Base-by-base conservation (phyloP, 129 eudicot genomes). In the Pseudognaphalium luteoalbum region DNA sequence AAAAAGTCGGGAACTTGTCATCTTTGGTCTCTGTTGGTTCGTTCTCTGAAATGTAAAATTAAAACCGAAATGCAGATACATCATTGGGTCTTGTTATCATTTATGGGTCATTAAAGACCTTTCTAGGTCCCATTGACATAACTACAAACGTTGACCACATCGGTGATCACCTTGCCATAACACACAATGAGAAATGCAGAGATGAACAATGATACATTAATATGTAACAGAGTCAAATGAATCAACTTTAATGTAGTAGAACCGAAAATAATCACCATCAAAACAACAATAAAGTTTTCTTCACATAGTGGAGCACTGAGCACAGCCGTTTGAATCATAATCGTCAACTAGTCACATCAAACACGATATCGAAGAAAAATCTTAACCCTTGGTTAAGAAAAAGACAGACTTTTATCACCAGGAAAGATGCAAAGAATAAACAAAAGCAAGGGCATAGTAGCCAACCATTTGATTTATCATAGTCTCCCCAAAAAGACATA, bases 401-500 rank as follows among this genome's bases (percentile, higher is more conserved):
- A n/a, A 4, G 8, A 52, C 63, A 44, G 64, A 34, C 41, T 60
- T 58, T 12, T 73, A 21, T 57, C 54, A 22, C 9, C 29, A 71
- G 17, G 54, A 47, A 25, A 47, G 54, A 47, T 14, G 5, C 54
- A 14, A 61, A 61, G 33, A 61, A 51, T 22, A 50, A 16, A 60
- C 61, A 28, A 51, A 70, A n/a, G 29, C 12, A 19, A 6, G 21
- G 44, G 14, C 44, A 37, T 35, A 57, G 7, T 7, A 72, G 10
- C 59, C 54, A 4, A 34, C 68, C 67, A 73, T 58, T 35, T 20
- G 14, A 37, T 58, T 56, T 59, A 70, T 47, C 63, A 16, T 29
- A 29, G 32, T 58, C 79, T 42, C 19, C 65, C 15, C 32, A 35
- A 32, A 21, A 57, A 57, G 22, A 57, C 28, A 20, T 47, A 15